phyloP scores from a whole-genome alignment of 345 rosid species.

The Dovyalis caffra region DNA sequence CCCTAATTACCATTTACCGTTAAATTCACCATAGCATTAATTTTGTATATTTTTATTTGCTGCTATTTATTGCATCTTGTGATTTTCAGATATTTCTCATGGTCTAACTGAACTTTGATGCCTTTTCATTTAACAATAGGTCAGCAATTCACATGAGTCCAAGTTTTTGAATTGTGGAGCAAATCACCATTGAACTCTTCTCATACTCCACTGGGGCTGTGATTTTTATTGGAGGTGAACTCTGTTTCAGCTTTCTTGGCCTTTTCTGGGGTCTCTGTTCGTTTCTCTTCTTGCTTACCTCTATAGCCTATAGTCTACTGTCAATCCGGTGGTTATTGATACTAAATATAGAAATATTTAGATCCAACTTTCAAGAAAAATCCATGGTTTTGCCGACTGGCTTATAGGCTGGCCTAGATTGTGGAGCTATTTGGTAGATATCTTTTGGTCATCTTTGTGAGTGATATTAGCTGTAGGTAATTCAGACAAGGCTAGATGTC shows the following conservation, averaged over 20 bases:
- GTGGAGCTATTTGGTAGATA: conserved; percentile 20
- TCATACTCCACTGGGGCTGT: conserved; percentile 31
- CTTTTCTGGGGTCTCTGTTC: conserved; percentile 26
- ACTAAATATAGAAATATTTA: conserved; percentile 19
- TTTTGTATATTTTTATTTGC: conserved; percentile 13
- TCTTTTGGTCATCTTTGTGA: conserved; percentile 17
- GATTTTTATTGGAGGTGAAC: conserved; percentile 42
- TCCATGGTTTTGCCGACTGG: conserved; percentile 23
- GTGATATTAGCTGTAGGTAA: conserved; percentile 17
- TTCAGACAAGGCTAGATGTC: conserved; percentile 26
- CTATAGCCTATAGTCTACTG: conserved; percentile 22
- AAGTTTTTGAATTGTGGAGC: conserved; percentile 43
- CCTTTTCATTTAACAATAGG: conserved; percentile 41
- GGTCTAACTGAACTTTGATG: conserved; percentile 41
- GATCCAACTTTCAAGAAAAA: conserved; percentile 30
- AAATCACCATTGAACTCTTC: conserved; percentile 47
- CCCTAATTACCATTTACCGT: conserved; percentile 38
- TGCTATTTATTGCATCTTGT: conserved; percentile 39
- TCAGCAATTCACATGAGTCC: conserved; percentile 52
- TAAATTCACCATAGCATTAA: conserved; percentile 29
- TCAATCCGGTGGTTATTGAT: conserved; percentile 17
- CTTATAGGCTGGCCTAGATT: conserved; percentile 20
- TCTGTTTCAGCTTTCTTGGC: conserved; percentile 37
- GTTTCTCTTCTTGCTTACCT: conserved; percentile 25
- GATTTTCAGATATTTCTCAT: conserved; percentile 54